These are phyloP conservation scores for Lenwebbia sp. DNA, from an alignment of 345 rosid species.

Conservation along the genomic window DNA sequence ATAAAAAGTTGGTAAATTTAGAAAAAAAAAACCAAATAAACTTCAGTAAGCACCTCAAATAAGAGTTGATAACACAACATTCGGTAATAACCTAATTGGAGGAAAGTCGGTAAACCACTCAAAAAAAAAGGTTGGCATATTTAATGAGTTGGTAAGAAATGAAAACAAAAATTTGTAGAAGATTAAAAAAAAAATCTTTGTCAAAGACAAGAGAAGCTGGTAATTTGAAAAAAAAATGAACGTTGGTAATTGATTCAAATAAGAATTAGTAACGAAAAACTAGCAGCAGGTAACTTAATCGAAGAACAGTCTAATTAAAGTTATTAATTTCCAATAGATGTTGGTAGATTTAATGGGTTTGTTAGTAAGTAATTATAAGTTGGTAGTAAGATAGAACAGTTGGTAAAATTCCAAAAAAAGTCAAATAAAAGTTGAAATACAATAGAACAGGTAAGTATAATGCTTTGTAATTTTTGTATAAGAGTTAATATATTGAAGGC, in stretches of 20 bases:
- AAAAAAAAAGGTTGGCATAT: neutral
- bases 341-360: neutral
- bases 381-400: neutral
- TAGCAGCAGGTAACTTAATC: no score
- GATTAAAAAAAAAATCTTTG: no score
- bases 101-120: neutral
- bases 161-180: no score
- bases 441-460: neutral
- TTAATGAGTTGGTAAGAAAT: neutral
- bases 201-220: no score
- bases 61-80: neutral
- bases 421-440: neutral
- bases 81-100: neutral
- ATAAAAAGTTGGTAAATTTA: neutral
- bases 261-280: no score
- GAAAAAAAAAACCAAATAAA: no score
- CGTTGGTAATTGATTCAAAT: no score
- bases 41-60: neutral
- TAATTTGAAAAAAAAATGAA: no score
- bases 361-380: neutral
- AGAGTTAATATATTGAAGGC: neutral
- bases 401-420: neutral
- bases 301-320: neutral
- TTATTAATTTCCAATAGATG: neutral
- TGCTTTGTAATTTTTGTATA: neutral